Base-by-base conservation (phyloP, 805 yeast genomes). In the Kodamaea fukazawae region DNA sequence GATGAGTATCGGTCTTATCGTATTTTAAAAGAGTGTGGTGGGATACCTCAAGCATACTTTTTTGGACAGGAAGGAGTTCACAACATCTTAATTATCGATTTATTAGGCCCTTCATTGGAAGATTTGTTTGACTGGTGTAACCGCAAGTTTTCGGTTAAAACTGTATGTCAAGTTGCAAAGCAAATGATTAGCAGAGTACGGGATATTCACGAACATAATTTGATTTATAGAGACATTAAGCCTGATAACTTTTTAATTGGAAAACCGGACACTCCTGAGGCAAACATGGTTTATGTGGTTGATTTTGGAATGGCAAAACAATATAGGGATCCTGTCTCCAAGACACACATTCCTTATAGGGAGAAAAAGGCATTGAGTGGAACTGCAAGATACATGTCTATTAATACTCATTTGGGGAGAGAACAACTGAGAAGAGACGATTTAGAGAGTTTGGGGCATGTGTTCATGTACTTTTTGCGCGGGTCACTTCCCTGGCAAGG, bases 401-500 rank as follows among this genome's bases (percentile, higher is more conserved):
- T 93, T 50, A 93, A 93, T 68, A 93, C 99, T 7, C 99, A 93
- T 65, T 70, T 93, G 54, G 99, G 99, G 35, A 80, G 97, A 55
- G 99, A 93, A 64, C 99, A 93, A 70, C 81, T 87, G 55, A 82
- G 99, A 60, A 77, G 99, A 55, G 99, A 93, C 58, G 99, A 93
- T 65, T 76, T 93, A 57, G 99, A 93, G 69, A 87, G 96, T 41
- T 73, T 93, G 57, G 99, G 97, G 25, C 97, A 93, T 63, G 99
- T 93, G 7, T 88, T 93, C 57, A 86, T 93, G 71, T 93, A 93
- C 66, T 93, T 93, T 64, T 65, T 91, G 49, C 79, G 95, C 53
- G 99, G 99, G 33, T 86, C 87, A 43, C 72, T 93, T 56, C 99
- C 99, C 46, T 93, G 99, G 99, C 99, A 93, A 71, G 99, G 99